A percentile compares a stretch with the other conserved stretches of the same genome.
These are phyloP conservation scores for Phialemonium atrogriseum DNA, from an alignment of 2,329 filamentous ascomycete species.

Conservation along the genomic window DNA sequence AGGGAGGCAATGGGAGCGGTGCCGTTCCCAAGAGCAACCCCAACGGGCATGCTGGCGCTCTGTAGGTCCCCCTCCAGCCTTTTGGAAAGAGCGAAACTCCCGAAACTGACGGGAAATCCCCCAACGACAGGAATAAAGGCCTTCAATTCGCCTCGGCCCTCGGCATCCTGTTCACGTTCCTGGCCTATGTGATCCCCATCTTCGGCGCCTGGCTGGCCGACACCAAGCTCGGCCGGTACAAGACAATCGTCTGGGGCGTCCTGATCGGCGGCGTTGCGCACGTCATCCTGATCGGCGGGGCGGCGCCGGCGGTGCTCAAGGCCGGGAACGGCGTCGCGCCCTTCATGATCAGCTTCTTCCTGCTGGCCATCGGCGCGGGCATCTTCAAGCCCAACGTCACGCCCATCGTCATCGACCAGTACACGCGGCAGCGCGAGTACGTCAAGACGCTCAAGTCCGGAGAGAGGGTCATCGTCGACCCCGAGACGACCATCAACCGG, in stretches of 20 bases:
- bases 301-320: slow-evolving; percentile 50
- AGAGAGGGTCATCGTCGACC: slow-evolving; percentile 37
- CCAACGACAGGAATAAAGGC: no score
- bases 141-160: slow-evolving; percentile 37
- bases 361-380: slow-evolving; percentile 61
- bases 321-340: slow-evolving; percentile 43
- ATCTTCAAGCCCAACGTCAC: slow-evolving; percentile 59
- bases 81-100: no score
- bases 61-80: no score
- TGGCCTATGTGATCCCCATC: slow-evolving; percentile 47
- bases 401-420: slow-evolving; percentile 35
- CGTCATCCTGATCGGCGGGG: slow-evolving; percentile 55
- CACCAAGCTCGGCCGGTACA: slow-evolving; percentile 60
- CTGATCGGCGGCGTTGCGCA: slow-evolving; percentile 58
- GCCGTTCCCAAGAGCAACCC: no score
- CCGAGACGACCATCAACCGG: slow-evolving; percentile 36
- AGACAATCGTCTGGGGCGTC: slow-evolving; percentile 64
- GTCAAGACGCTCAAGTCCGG: slow-evolving; percentile 32
- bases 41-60: no score
- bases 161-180: slow-evolving; percentile 34
- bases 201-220: slow-evolving; percentile 52
- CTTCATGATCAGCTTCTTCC: slow-evolving; percentile 53
- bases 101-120: no score
- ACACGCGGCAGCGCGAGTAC: slow-evolving; percentile 29
- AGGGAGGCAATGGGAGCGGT: slow-evolving; percentile 24